Conservation (phyloP, 257 asterid genomes). For the Perilla frutescens region DNA sequence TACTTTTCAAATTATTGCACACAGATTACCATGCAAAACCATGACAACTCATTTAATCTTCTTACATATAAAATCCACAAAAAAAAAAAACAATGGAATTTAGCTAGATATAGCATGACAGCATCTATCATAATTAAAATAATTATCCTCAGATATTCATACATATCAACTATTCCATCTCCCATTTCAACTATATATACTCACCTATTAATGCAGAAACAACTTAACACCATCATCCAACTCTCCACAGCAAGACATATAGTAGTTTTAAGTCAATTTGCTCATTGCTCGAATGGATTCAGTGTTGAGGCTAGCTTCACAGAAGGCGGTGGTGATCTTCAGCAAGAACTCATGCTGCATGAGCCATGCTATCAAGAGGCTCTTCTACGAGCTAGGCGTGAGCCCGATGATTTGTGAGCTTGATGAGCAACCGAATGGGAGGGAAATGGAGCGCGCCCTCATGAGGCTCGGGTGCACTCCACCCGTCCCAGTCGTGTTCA, state of each 20-base stretch:
- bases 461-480: slow-evolving; percentile 57
- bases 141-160: too few species aligned
- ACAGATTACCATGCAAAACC: background rate
- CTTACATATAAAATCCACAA: background rate
- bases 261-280: too few species aligned
- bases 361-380: slow-evolving; percentile 65
- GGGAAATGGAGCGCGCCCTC: slow-evolving; percentile 56
- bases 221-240: too few species aligned
- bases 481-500: slow-evolving; percentile 59
- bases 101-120: background rate
- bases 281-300: too few species aligned
- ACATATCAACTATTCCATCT: too few species aligned
- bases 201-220: too few species aligned
- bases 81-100: slow-evolving; percentile 21
- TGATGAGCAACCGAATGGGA: slow-evolving; percentile 47
- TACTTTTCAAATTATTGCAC: background rate
- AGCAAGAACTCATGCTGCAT: slow-evolving; percentile 71
- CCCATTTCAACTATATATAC: too few species aligned
- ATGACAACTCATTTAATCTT: background rate
- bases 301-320: background rate
- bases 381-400: slow-evolving; percentile 63
- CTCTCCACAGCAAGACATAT: too few species aligned
- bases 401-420: slow-evolving; percentile 56
- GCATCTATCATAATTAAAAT: too few species aligned
- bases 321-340: slow-evolving; percentile 57